Evolutionary conservation across 768 basidiomycete genomes (phyloP).

Genomic region (Hypholoma fasciculare): DNA sequence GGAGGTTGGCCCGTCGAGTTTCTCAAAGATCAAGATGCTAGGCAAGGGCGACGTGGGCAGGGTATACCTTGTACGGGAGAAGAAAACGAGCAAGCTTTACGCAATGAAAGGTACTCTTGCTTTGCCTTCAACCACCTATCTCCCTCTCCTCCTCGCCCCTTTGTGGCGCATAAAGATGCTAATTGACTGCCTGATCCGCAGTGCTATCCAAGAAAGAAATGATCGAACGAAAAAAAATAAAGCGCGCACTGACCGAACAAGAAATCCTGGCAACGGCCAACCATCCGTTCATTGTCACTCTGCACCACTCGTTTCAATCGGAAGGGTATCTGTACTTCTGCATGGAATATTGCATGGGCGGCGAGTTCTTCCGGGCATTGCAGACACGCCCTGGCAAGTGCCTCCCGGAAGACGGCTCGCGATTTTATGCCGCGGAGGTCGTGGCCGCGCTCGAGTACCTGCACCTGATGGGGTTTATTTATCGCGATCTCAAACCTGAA

Average conservation of each 20-base stretch:
- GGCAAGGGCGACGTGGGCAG: slow-evolving; percentile 99
- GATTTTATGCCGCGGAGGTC: slow-evolving; percentile 99
- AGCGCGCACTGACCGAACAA: slow-evolving; percentile 96
- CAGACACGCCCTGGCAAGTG: slow-evolving; percentile 98
- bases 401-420: slow-evolving; percentile 90
- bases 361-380: slow-evolving; percentile 97
- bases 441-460: slow-evolving; percentile 97
- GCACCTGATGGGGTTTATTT: slow-evolving; percentile 99
- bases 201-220: slow-evolving; percentile 99
- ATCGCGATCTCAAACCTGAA: slow-evolving; percentile 98
- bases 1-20: slow-evolving; percentile 92
- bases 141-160: slow-evolving; percentile 20
- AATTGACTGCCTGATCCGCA: slow-evolving; percentile 44
- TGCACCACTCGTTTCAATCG: slow-evolving; percentile 99
- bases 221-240: slow-evolving; percentile 99
- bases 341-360: slow-evolving; percentile 99
- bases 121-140: slow-evolving; percentile 22
- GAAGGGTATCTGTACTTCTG: slow-evolving; percentile 98
- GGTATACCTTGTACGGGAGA: slow-evolving; percentile 97
- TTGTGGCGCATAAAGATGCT: slow-evolving; percentile 34
- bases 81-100: slow-evolving; percentile 94
- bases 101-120: slow-evolving; percentile 93
- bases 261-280: slow-evolving; percentile 98
- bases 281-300: slow-evolving; percentile 99
- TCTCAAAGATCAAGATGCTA: slow-evolving; percentile 96